Evolutionary conservation across 345 rosid genomes (phyloP).

Genomic region (Populus pruinosa): DNA sequence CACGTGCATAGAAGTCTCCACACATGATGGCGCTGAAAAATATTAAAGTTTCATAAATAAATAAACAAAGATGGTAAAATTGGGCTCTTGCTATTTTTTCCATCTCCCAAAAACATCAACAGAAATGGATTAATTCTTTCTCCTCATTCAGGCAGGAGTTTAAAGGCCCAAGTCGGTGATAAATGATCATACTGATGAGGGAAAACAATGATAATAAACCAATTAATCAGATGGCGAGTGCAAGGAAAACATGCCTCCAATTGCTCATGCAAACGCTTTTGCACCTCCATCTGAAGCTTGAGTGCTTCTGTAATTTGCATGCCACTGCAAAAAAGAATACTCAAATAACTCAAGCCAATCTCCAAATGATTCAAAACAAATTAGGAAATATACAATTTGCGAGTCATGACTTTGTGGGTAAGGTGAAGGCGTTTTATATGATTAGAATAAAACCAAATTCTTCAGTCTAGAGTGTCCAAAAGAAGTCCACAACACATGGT

Average conservation of each 20-base stretch:
- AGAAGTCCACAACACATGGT: not conserved
- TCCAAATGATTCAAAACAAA: not conserved
- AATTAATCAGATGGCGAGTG: conserved; percentile 1
- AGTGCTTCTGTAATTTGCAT: conserved; percentile 99
- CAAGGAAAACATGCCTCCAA: conserved; percentile 68
- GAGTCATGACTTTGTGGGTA: not conserved
- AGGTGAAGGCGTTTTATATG: not conserved
- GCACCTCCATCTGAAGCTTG: conserved; percentile 97
- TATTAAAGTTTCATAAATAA: not conserved
- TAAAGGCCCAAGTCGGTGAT: not conserved
- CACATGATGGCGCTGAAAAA: not conserved
- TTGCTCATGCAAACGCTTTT: conserved; percentile 93
- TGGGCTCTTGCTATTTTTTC: not conserved
- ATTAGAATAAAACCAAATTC: not conserved
- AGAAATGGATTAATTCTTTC: not conserved
- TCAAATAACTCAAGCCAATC: not conserved
- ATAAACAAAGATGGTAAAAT: not conserved
- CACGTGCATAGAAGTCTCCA: not conserved
- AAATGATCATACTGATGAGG: not conserved
- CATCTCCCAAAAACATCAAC: not conserved
- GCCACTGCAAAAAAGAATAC: conserved; percentile 54
- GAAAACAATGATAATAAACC: not conserved
- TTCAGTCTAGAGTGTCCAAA: not conserved
- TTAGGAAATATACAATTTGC: not conserved
- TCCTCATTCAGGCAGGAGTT: conserved; percentile 1